phyloP scores from a whole-genome alignment of 2,329 filamentous ascomycete genomes.

The Pyrenochaeta sp. region DNA sequence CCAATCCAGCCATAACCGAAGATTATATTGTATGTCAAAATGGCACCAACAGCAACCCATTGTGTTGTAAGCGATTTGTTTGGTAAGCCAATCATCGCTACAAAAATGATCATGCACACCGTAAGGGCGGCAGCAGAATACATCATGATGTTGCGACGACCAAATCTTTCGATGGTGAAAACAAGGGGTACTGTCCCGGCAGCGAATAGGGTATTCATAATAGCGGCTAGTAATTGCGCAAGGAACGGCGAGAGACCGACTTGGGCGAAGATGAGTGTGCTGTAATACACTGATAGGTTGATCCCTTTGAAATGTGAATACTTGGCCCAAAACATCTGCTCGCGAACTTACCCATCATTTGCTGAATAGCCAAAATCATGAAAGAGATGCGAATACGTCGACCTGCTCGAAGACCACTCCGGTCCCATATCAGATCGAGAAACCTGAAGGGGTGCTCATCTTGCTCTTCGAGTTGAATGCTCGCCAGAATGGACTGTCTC shows the following conservation, averaged over 20 bases:
- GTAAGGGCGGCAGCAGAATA: slow-evolving; percentile 17
- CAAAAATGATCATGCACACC: slow-evolving; percentile 18
- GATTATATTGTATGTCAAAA: slow-evolving; percentile 22
- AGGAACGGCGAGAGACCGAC: slow-evolving; percentile 6
- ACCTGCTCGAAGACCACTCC: slow-evolving; percentile 44
- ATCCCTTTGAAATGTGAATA: neutral
- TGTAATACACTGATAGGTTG: neutral
- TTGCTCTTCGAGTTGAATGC: slow-evolving; percentile 20
- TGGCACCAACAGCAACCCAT: slow-evolving; percentile 24
- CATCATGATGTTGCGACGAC: slow-evolving; percentile 14
- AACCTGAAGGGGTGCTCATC: slow-evolving; percentile 37
- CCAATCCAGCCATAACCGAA: slow-evolving; percentile 25
- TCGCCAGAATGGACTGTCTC: slow-evolving; percentile 17
- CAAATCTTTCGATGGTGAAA: slow-evolving; percentile 23
- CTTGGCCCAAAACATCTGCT: too few relatives aligned
- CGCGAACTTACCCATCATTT: slow-evolving; percentile 13
- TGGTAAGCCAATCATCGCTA: slow-evolving; percentile 11
- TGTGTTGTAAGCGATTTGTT: slow-evolving; percentile 2
- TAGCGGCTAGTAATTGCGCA: slow-evolving; percentile 17
- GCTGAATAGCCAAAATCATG: slow-evolving; percentile 35
- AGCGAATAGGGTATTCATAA: slow-evolving; percentile 22
- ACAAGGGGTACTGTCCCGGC: slow-evolving; percentile 18
- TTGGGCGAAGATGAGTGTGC: slow-evolving; percentile 17
- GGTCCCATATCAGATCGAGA: slow-evolving; percentile 44
- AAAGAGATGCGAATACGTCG: slow-evolving; percentile 50